Evolutionary conservation across 495 filamentous ascomycete species (phyloP), one percentile per base, ranked within the genome.

Genomic region (Penicillium roqueforti): DNA sequence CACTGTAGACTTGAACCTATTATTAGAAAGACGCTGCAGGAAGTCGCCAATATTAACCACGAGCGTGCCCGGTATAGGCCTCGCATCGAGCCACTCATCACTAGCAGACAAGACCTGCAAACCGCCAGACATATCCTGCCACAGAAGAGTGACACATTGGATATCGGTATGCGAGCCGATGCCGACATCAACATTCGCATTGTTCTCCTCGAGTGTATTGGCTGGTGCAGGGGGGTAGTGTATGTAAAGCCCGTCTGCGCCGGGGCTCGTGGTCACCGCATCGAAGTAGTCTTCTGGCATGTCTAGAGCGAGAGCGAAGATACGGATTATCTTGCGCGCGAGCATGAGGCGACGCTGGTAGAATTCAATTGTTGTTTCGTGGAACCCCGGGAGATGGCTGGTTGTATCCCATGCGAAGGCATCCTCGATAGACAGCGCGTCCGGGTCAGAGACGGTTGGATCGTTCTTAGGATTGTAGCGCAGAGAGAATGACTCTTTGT

Each of bases 31-130:
- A 9, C 82, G 69, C 73, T 82, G 78, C 70, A 87, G 70, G 57
- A 83, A 82, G 58, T 86, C 83, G 0, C 82, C 84, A 50, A 88
- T 80, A 63, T 87, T 87, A 31, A 88, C 81, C 4, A 86, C 84
- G 11, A 84, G 63, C 0, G 82, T 81, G 13, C 80, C 81, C 38
- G 76, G 60, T 19, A 84, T 68, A 0, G 82, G 83, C n/a, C 68
- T 44, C 7, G 71, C 81, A 58, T 76, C 76, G 14, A 85, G 61
- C 81, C 80, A 84, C 51, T 76, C 74, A 8, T 77, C 78, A 18
- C 72, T 64, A n/a, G 65, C 65, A 19, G 71, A 76, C 11, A 80
- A 56, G 0, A 82, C 74, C 62, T 84, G 80, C 51, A 86, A 54
- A 0, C 81, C 81, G 0, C 78, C 80, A 0, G 58, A 57, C 54